A percentile compares a stretch with the other conserved stretches of the same genome.
These are phyloP conservation scores for Vitis vinifera DNA, from an alignment of 164 flowering plant species.

Conservation along the genomic window ASM3070453v1 NC_081817.1:27071501-27072000, in stretches of 20 bases:
- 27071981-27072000: conserved; percentile 96
- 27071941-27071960: conserved; percentile 98
- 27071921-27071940: conserved; percentile 89
- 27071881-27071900: background rate
- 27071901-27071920: background rate
- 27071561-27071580: too few species aligned
- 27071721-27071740: background rate
- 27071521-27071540: too few species aligned
- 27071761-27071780: conserved; percentile 94
- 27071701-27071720: background rate
- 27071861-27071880: conserved; percentile 3
- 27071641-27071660: too few species aligned
- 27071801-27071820: conserved; percentile 97
- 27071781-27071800: conserved; percentile 92
- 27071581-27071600: too few species aligned
- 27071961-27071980: conserved; percentile 95
- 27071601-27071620: too few species aligned
- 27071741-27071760: conserved; percentile 1
- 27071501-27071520: too few species aligned
- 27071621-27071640: too few species aligned
- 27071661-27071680: too few species aligned
- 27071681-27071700: background rate
- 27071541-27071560: too few species aligned
- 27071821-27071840: conserved; percentile 99
- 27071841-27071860: conserved; percentile 17